Conservation (phyloP, 108 stramenopile genomes). For the Skeletonema costatum region DNA sequence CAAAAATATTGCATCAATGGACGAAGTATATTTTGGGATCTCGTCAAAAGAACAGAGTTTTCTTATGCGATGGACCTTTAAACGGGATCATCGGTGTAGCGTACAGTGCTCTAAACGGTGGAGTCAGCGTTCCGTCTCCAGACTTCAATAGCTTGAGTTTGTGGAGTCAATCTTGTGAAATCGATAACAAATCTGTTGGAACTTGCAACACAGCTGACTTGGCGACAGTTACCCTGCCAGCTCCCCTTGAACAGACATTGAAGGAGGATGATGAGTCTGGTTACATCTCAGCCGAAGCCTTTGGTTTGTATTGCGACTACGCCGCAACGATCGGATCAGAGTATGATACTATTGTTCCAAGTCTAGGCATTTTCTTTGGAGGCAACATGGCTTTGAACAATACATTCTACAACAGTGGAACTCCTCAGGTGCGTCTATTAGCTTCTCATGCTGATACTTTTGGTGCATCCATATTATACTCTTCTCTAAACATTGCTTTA, state of each 20-base stretch:
- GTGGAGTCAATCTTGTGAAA: neutral
- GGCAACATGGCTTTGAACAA: neutral
- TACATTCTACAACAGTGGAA: too few relatives aligned
- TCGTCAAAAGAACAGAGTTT: neutral
- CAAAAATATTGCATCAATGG: neutral
- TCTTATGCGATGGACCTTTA: neutral
- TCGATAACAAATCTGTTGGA: neutral
- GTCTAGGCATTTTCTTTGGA: neutral
- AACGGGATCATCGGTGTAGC: neutral
- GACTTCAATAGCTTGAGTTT: neutral
- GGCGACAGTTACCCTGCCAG: neutral
- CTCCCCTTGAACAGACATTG: neutral
- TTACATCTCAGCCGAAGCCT: neutral
- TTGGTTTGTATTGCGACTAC: neutral
- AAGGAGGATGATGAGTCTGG: neutral
- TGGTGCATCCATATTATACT: too few relatives aligned
- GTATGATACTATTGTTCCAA: neutral
- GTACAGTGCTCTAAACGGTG: neutral
- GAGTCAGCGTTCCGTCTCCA: neutral
- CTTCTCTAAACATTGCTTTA: too few relatives aligned
- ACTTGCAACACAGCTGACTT: neutral
- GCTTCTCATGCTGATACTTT: too few relatives aligned
- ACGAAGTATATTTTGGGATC: neutral
- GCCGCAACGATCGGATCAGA: neutral
- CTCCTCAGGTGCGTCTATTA: too few relatives aligned